Conservation (phyloP, 345 rosid species). For the Limnanthes douglasii region DNA sequence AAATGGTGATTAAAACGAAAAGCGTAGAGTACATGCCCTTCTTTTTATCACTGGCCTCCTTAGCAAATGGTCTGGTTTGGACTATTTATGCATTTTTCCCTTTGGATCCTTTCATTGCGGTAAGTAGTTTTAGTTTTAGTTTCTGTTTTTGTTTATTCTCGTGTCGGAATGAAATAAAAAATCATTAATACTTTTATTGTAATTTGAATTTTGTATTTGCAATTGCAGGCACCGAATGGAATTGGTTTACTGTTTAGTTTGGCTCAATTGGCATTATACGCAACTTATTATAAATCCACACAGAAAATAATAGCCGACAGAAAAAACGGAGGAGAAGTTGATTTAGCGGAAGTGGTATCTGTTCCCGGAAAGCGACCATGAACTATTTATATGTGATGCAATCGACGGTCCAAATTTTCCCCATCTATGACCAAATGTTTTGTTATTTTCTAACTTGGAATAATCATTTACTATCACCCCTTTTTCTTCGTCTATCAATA, state of each 20-base stretch:
- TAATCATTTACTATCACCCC: no score
- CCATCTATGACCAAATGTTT: no score
- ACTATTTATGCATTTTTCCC: constrained; percentile 51
- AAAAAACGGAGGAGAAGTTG: constrained; percentile 15
- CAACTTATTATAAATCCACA: constrained; percentile 43
- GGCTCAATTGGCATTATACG: constrained; percentile 52
- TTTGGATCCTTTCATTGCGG: constrained; percentile 55
- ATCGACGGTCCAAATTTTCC: no score
- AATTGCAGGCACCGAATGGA: constrained; percentile 58
- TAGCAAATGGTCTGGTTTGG: constrained; percentile 62
- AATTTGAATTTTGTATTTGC: not conserved
- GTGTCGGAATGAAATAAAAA: not conserved
- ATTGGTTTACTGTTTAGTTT: constrained; percentile 36
- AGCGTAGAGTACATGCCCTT: constrained; percentile 96
- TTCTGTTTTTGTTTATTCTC: not conserved
- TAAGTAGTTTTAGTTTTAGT: constrained; percentile 12
- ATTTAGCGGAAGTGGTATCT: constrained; percentile 22
- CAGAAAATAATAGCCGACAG: constrained; percentile 33
- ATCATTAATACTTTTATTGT: not conserved
- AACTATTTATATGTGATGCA: no score
- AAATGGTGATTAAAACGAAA: constrained; percentile 59
- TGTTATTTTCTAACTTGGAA: no score
- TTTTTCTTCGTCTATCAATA: no score
- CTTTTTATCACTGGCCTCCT: constrained; percentile 48
- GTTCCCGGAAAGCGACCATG: no score